Evolutionary conservation across 1,284 basidiomycete species (phyloP).

Genomic region (Peniophora sp.): DNA sequence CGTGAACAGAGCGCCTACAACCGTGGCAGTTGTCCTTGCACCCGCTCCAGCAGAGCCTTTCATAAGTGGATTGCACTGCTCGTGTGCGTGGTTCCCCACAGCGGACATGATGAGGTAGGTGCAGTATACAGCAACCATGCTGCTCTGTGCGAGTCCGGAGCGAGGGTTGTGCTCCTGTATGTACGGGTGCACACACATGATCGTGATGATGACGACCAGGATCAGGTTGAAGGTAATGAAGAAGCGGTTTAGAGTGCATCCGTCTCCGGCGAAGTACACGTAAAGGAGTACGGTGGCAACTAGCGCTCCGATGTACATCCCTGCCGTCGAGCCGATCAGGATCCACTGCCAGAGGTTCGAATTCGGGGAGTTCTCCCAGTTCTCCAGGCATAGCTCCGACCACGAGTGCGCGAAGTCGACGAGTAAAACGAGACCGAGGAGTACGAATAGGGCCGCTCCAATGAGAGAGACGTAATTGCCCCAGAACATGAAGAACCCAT

Average conservation of each 20-base stretch:
- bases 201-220: slow-evolving; percentile 74
- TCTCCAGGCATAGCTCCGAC: slow-evolving; percentile 95
- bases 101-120: slow-evolving; percentile 95
- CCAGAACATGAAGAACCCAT: slow-evolving; percentile 94
- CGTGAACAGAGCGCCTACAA: slow-evolving; percentile 92
- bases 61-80: slow-evolving; percentile 84
- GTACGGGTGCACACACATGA: slow-evolving; percentile 77
- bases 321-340: slow-evolving; percentile 87
- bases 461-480: slow-evolving; percentile 90
- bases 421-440: slow-evolving; percentile 92
- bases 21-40: slow-evolving; percentile 81
- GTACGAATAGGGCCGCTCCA: slow-evolving; percentile 91
- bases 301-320: slow-evolving; percentile 81
- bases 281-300: slow-evolving; percentile 85
- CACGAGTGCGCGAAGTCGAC: slow-evolving; percentile 99
- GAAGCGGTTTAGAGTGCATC: slow-evolving; percentile 87
- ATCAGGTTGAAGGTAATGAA: slow-evolving; percentile 94
- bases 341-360: slow-evolving; percentile 97
- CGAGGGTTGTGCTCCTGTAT: slow-evolving; percentile 93
- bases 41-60: slow-evolving; percentile 41
- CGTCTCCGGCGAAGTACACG: slow-evolving; percentile 83
- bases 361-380: slow-evolving; percentile 77
- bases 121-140: slow-evolving; percentile 96
- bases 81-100: slow-evolving; percentile 85
- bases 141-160: slow-evolving; percentile 91